These are phyloP conservation scores for Stenocarpella maydis DNA, from an alignment of 2,329 filamentous ascomycete species.

Conservation along the genomic window DNA sequence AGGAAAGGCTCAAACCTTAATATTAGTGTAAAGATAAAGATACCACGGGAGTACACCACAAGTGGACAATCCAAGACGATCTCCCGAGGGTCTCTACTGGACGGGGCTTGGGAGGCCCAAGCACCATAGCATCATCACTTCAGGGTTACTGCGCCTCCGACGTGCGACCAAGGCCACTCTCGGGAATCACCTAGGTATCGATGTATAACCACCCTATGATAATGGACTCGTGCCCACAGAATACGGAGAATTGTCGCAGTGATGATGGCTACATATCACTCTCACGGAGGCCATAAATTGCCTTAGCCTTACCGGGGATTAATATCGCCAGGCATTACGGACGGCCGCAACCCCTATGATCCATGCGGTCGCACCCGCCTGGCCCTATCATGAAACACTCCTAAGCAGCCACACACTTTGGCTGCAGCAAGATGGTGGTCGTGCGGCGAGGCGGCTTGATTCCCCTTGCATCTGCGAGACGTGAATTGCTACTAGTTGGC, in stretches of 20 bases:
- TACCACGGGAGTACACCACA: neutral
- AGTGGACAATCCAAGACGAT: neutral
- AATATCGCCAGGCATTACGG: conserved; percentile 8
- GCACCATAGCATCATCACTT: neutral
- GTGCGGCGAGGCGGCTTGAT: neutral
- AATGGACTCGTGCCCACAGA: neutral
- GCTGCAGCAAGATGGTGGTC: neutral
- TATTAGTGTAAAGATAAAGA: conserved; percentile 6
- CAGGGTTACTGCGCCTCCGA: neutral
- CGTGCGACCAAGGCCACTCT: neutral
- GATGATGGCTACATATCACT: neutral
- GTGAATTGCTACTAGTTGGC: conserved; percentile 1
- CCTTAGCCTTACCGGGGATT: neutral
- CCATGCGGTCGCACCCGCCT: neutral
- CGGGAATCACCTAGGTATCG: neutral
- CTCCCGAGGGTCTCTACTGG: neutral
- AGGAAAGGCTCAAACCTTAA: neutral
- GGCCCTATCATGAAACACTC: conserved; percentile 12
- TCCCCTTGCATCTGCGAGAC: conserved; percentile 14
- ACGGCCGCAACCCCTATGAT: neutral
- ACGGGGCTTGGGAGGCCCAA: neutral
- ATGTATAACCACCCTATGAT: neutral
- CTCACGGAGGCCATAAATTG: neutral
- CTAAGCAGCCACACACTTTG: neutral
- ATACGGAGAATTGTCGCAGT: neutral